Base-by-base conservation (phyloP, 768 basidiomycete species). In the Lentinula detonsa region DNA sequence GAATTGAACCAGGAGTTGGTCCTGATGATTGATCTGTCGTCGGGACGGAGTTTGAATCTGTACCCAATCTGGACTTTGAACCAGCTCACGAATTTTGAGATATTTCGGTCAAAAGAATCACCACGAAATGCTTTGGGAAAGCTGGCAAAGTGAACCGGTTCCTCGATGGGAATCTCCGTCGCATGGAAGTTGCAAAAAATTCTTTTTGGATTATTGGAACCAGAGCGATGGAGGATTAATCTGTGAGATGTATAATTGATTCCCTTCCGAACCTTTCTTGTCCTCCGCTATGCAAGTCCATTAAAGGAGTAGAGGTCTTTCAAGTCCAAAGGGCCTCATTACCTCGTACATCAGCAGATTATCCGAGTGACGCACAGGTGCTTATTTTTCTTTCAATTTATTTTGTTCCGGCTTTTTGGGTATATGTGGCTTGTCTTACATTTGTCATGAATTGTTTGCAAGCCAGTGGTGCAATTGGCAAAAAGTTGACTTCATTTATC, bases 11-110 rank as follows among this genome's bases (percentile, higher is more conserved):
- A 18, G n/a, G 10, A 23, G 37, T 21, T n/a, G 52, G 52, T 33
- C 28, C 52, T 35, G 37, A 40, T 54, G 53, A 39, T 54, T 35
- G 50, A 52, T n/a, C 35, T 21, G 34, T 56, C 40, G 39, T 56
- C 55, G 55, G 39, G 55, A 33, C 55, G 55, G 55, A 56, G 55
- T 45, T 56, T 43, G 23, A 56, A 56, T 56, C 55, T 40, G 16
- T 11, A 56, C 40, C 55, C 43, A 43, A 56, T 56, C 55, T 56
- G 40, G 51, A 8, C 6, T 9, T 21, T 45, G 55, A 56, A 37
- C 55, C 40, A 40, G 55, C 40, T 56, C 55, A 43, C 18, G 15
- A 35, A 23, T 16, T 9, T 18, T 21, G 13, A 52, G 13, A 50
- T 13, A 28, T 33, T 45, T 18, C 43, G n/a, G 43, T 45, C 46